Conservation (phyloP, 768 basidiomycete species). For the Boletus vermiculosoides region DNA sequence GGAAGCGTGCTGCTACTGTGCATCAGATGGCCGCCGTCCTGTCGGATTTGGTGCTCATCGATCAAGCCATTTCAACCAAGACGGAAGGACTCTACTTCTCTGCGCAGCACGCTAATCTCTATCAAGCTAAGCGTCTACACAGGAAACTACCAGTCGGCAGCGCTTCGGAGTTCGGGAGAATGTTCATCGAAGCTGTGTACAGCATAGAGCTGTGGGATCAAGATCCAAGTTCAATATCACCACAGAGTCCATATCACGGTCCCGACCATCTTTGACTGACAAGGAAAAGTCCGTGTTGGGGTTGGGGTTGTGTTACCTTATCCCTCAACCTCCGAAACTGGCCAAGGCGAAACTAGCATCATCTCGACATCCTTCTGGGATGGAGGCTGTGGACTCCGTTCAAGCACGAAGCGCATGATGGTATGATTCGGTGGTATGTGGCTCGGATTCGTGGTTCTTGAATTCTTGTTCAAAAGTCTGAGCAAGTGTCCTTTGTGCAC, state of each 20-base stretch:
- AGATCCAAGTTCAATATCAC: conserved; percentile 24
- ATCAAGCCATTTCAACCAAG: conserved; percentile 32
- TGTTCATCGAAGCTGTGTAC: conserved; percentile 7
- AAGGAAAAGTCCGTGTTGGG: conserved; percentile 18
- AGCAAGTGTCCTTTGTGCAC: conserved; percentile 16
- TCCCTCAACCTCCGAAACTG: conserved; percentile 38
- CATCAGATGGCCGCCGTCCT: conserved; percentile 37
- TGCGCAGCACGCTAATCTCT: conserved; percentile 35
- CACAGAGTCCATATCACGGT: conserved; percentile 12
- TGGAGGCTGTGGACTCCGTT: conserved; percentile 31
- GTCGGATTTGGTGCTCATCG: conserved; percentile 39
- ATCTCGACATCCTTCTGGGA: conserved; percentile 18
- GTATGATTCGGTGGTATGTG: conserved; percentile 24
- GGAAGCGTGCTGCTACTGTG: conserved; percentile 43
- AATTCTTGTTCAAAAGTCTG: neutral
- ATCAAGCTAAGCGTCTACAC: conserved; percentile 30
- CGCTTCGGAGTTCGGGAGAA: conserved; percentile 26
- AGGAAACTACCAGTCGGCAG: neutral
- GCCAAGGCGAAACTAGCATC: conserved; percentile 33
- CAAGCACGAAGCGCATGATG: conserved; percentile 28
- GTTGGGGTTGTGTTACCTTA: conserved; percentile 28
- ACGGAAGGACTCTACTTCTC: conserved; percentile 37
- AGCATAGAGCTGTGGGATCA: conserved; percentile 36
- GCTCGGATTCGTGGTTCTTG: neutral
- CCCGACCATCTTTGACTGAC: conserved; percentile 1